Evolutionary conservation across 2,329 filamentous ascomycete species (phyloP).

Genomic region (Pseudogymnoascus sp.): DNA sequence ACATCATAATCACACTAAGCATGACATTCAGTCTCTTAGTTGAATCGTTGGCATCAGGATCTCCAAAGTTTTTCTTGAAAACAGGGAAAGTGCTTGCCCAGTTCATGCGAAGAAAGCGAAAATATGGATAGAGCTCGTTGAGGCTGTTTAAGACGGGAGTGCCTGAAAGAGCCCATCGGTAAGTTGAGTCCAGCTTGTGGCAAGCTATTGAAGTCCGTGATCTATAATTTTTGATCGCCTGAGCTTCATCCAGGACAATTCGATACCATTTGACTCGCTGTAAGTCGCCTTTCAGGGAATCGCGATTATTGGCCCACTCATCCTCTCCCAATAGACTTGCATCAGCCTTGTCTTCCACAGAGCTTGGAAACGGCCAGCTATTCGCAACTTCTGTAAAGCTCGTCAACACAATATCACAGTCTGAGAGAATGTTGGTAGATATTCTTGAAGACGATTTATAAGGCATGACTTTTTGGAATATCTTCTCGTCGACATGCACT

Average conservation of each 20-base stretch:
- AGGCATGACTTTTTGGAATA: constrained; percentile 23
- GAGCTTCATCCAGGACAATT: constrained; percentile 52
- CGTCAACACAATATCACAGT: constrained; percentile 27
- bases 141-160: constrained; percentile 26
- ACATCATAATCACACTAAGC: neutral
- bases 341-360: constrained; percentile 79
- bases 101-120: constrained; percentile 25
- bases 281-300: constrained; percentile 42
- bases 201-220: constrained; percentile 40
- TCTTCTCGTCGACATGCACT: constrained; percentile 18
- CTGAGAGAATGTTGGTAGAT: constrained; percentile 15
- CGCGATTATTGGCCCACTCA: constrained; percentile 90
- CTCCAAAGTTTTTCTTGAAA: constrained; percentile 28
- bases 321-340: constrained; percentile 97
- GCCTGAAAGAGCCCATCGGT: constrained; percentile 31
- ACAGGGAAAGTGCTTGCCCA: neutral
- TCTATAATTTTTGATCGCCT: constrained; percentile 46
- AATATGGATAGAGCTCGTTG: constrained; percentile 27
- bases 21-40: neutral
- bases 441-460: constrained; percentile 21
- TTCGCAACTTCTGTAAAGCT: constrained; percentile 27
- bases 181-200: constrained; percentile 29
- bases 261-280: constrained; percentile 42
- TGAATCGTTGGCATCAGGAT: constrained; percentile 21
- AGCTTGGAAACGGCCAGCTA: constrained; percentile 85